These are phyloP conservation scores for Teratosphaeria viscida DNA, from an alignment of 2,329 filamentous ascomycete genomes.

Conservation along the genomic window DNA sequence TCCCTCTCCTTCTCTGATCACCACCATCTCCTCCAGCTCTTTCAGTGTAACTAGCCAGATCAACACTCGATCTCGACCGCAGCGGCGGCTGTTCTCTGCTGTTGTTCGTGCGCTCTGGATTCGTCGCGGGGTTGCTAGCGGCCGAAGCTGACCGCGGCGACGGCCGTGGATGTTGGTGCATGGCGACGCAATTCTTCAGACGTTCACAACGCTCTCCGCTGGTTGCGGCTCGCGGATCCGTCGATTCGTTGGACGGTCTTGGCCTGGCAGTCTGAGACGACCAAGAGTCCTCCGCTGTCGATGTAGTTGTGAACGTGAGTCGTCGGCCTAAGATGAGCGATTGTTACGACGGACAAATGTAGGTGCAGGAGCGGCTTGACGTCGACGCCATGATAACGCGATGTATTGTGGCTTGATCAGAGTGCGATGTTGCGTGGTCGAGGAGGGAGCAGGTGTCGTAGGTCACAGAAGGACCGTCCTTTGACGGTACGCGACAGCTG, in stretches of 20 bases:
- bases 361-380: background rate
- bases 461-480: background rate
- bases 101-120: constrained; percentile 60
- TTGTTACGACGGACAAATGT: background rate
- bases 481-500: background rate
- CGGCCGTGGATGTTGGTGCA: constrained; percentile 84
- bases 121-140: constrained; percentile 60
- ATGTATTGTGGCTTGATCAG: background rate
- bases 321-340: background rate
- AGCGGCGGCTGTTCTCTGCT: constrained; percentile 51
- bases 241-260: background rate
- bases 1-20: constrained; percentile 25
- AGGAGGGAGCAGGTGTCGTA: background rate
- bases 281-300: background rate
- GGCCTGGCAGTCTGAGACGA: background rate
- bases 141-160: constrained; percentile 64
- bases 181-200: constrained; percentile 28
- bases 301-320: background rate
- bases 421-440: background rate
- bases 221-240: background rate
- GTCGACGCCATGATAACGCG: constrained; percentile 2
- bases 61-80: constrained; percentile 44
- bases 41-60: constrained; percentile 40
- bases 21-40: constrained; percentile 36
- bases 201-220: background rate